Percentiles rank a stretch among this genome's conserved stretches.
Conservation (phyloP, 1,139 yeast species). For the Maudiozyma humilis region DNA sequence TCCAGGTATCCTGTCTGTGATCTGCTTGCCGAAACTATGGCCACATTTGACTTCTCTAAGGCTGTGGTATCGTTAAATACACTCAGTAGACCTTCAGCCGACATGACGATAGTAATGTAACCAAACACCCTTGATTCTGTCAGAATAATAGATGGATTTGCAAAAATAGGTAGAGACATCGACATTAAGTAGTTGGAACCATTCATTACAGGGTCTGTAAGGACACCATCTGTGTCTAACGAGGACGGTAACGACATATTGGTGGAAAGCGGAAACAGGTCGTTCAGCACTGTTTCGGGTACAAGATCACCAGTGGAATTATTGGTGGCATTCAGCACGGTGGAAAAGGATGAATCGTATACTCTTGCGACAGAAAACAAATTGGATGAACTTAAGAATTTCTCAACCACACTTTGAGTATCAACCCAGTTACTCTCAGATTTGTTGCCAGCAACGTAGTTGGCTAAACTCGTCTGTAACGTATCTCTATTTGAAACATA, state of each 20-base stretch:
- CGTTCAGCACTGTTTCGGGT: constrained; percentile 24
- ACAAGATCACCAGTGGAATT: constrained; percentile 34
- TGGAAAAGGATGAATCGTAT: constrained; percentile 46
- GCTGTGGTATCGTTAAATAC: constrained; percentile 46
- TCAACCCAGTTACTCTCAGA: constrained; percentile 40
- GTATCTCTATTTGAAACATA: constrained; percentile 60
- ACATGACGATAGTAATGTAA: constrained; percentile 57
- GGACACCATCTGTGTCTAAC: constrained; percentile 36
- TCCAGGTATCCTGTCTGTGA: constrained; percentile 21
- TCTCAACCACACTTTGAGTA: constrained; percentile 39
- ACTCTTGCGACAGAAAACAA: constrained; percentile 58
- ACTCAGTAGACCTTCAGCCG: constrained; percentile 44
- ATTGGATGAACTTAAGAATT: constrained; percentile 55
- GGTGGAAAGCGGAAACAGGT: constrained; percentile 46
- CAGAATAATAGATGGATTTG: constrained; percentile 63
- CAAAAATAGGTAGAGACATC: constrained; percentile 53
- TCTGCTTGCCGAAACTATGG: constrained; percentile 33
- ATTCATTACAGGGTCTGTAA: constrained; percentile 54
- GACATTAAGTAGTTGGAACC: constrained; percentile 34
- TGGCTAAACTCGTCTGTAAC: constrained; percentile 50
- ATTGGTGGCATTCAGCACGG: constrained; percentile 35
- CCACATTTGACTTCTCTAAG: constrained; percentile 36
- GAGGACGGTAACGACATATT: constrained; percentile 40
- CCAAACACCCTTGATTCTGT: constrained; percentile 58
- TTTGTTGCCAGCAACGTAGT: constrained; percentile 67